Base-by-base conservation (phyloP, 495 filamentous ascomycete genomes). In the Durotheca rogersii region DNA sequence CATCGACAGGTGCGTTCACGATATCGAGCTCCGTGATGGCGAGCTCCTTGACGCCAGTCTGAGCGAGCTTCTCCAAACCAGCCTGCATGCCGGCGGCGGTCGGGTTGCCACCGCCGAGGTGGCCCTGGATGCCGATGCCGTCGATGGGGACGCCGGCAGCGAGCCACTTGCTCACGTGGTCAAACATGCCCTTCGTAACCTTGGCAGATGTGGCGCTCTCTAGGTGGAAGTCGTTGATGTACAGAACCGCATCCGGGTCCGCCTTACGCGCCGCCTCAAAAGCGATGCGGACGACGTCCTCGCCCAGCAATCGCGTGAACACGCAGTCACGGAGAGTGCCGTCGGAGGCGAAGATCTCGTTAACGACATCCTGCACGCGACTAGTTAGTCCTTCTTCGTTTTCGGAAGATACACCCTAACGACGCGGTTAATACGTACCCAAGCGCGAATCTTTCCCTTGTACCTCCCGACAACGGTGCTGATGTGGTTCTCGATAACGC, bases 211-310 rank as follows among this genome's bases (percentile, higher is more conserved):
- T 60, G n/a, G 69, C 66, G 39, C 62, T 62, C 64, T 75, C 76
- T 25, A 76, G 79, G 68, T 82, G 83, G 70, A 81, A 85, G 58
- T 85, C 81, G 63, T 85, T 85, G 71, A 86, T 85, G 70, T 81
- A 86, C 29, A 86, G 72, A 65, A 78, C 77, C 20, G 77, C 78
- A 18, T 61, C 57, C 0, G 82, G 80, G 60, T 84, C 82, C 4
- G 79, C 80, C 10, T 64, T 69, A 33, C 71, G 72, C 17, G 82
- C 82, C 7, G 81, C 77, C 45, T 75, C 62, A 68, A 86, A 86
- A 20, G 81, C 81, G 62, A 85, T 81, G 34, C 66, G 61, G 41
- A 85, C 79, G 35, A 75, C 72, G 50, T 74, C 70, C 47, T 81
- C 73, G 12, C 80, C 80, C 16, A 84, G 72, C 3, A 82, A 72